Evolutionary conservation across 768 basidiomycete genomes (phyloP).

Genomic region (Leccinum variicolor): DNA sequence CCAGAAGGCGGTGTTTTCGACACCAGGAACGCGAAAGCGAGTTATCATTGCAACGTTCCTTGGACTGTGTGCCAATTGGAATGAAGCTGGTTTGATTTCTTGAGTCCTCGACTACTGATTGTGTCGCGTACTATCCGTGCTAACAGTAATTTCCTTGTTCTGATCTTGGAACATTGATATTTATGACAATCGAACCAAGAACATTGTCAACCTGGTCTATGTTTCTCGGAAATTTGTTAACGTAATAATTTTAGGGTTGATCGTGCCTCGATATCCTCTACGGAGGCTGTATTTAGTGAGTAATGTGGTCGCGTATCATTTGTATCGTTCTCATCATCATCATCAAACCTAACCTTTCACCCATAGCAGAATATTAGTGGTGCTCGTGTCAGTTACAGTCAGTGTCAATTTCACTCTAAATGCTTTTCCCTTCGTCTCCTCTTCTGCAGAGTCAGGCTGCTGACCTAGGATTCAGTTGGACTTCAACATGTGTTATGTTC

Average conservation of each 20-base stretch:
- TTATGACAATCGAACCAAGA: not conserved
- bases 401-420: not conserved
- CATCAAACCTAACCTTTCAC: not conserved
- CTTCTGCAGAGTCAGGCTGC: not conserved
- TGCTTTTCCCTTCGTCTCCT: not conserved
- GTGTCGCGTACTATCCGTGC: not conserved
- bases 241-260: not conserved
- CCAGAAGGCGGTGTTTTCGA: not conserved
- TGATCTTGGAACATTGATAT: not conserved
- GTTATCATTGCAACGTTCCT: not conserved
- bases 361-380: not conserved
- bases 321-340: not conserved
- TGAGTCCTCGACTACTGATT: not conserved
- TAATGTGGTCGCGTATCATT: not conserved
- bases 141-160: not conserved
- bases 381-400: not conserved
- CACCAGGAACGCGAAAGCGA: not conserved
- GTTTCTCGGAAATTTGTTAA: not conserved
- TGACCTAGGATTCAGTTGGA: not conserved
- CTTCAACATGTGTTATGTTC: not conserved
- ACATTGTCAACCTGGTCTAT: not conserved
- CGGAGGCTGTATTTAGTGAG: not conserved
- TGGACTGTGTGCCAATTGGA: not conserved
- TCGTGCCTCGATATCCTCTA: not conserved
- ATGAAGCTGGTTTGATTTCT: not conserved